Percentiles rank a stretch among this genome's conserved stretches.
These are phyloP conservation scores for Boletus fagicola DNA, from an alignment of 768 basidiomycete genomes.

Conservation along the genomic window DNA sequence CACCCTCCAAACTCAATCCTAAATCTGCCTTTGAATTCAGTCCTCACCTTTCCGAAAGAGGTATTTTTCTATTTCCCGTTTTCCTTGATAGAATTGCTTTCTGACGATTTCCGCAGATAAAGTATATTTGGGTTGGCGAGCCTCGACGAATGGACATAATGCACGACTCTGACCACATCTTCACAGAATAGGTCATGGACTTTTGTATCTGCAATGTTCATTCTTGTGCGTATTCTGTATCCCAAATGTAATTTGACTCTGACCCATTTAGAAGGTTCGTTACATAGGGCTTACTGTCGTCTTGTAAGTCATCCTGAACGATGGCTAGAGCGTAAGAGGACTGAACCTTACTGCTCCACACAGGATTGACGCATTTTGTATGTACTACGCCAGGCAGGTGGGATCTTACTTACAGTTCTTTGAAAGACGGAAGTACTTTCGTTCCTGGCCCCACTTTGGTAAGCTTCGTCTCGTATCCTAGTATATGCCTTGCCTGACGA, in stretches of 20 bases:
- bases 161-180: background rate
- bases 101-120: background rate
- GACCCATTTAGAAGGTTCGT: slow-evolving; percentile 15
- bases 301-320: slow-evolving; percentile 7
- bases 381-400: background rate
- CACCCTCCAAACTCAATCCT: background rate
- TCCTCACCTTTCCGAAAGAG: slow-evolving; percentile 19
- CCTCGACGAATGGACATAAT: background rate
- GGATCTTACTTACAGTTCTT: background rate
- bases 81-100: background rate
- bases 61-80: background rate
- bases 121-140: slow-evolving; percentile 21
- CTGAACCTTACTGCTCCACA: background rate
- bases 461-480: background rate
- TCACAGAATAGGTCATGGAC: slow-evolving; percentile 20
- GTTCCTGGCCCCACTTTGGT: slow-evolving; percentile 17
- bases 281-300: slow-evolving; percentile 12
- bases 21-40: background rate
- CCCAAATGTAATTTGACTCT: background rate
- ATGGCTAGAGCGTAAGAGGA: background rate
- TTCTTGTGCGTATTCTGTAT: slow-evolving; percentile 13
- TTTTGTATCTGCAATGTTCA: slow-evolving; percentile 11
- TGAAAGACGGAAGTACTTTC: slow-evolving; percentile 17
- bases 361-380: slow-evolving; percentile 12
- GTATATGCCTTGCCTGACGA: background rate